Percentiles rank a stretch among this genome's conserved stretches.
These are phyloP conservation scores for Neospora caninum DNA, from an alignment of 169 alveolate genomes.

Conservation along the genomic window DNA sequence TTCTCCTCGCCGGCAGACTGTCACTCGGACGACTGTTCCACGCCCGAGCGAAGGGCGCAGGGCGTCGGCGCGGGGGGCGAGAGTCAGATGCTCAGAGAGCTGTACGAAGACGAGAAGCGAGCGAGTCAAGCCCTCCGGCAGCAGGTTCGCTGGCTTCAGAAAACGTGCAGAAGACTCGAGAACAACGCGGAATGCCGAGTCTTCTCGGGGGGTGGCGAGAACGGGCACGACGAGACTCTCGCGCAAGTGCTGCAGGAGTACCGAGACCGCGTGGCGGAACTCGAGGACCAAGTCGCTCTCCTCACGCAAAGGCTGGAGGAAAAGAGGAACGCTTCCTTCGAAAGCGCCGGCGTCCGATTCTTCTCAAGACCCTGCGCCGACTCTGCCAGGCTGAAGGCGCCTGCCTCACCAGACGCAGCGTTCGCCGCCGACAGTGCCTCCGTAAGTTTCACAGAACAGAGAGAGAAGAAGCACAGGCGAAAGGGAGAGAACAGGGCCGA, in stretches of 20 bases:
- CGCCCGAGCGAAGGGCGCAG: too few species aligned
- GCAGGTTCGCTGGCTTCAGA: constrained; percentile 3
- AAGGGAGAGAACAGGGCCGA: too few species aligned
- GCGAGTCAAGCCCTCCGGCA: constrained; percentile 6
- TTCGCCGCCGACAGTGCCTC: too few species aligned
- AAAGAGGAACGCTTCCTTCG: not conserved
- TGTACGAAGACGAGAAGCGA: constrained; percentile 23
- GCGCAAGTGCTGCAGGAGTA: not conserved
- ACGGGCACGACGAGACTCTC: not conserved
- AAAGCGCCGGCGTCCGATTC: too few species aligned
- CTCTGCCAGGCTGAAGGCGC: too few species aligned
- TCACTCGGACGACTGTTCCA: not conserved
- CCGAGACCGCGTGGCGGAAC: not conserved
- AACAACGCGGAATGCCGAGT: not conserved
- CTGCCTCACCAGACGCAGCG: too few species aligned
- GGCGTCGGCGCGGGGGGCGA: not conserved
- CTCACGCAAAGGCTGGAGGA: not conserved
- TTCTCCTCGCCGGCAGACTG: not conserved
- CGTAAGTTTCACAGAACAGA: too few species aligned
- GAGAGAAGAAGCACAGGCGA: too few species aligned
- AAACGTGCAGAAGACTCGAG: not conserved
- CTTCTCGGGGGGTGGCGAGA: not conserved
- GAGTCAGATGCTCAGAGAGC: not conserved
- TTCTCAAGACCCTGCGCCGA: too few species aligned
- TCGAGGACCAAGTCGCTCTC: not conserved